These are phyloP conservation scores for Staphylotrichum longicolle DNA, from an alignment of 495 filamentous ascomycete genomes.

Conservation along the genomic window DNA sequence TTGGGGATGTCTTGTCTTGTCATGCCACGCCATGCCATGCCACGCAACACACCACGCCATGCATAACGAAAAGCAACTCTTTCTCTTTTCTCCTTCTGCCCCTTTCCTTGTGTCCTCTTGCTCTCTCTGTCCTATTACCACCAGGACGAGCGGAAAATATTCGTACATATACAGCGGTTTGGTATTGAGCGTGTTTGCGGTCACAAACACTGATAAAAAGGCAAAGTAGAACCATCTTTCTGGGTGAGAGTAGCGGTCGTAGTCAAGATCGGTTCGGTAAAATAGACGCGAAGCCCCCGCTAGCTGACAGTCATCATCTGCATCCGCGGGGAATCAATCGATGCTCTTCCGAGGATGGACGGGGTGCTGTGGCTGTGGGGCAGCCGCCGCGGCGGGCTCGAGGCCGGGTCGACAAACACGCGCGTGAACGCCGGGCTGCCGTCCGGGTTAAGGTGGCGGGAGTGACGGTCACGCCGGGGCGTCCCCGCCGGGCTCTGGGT, in stretches of 20 bases:
- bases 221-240: no score
- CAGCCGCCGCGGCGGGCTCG: slow-evolving; percentile 45
- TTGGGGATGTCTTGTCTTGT: not conserved
- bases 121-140: not conserved
- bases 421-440: slow-evolving; percentile 61
- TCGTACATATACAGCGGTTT: slow-evolving; percentile 17
- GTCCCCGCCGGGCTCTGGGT: slow-evolving; percentile 58
- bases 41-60: no score
- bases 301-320: slow-evolving; percentile 68
- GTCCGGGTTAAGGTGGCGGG: slow-evolving; percentile 37
- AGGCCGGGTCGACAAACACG: slow-evolving; percentile 58
- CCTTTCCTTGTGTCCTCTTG: not conserved
- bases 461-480: slow-evolving; percentile 37
- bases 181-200: no score
- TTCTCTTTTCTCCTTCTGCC: not conserved
- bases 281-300: no score
- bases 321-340: slow-evolving; percentile 56
- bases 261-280: no score
- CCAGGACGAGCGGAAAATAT: slow-evolving; percentile 7
- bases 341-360: slow-evolving; percentile 47
- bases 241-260: no score
- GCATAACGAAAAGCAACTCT: not conserved
- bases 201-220: no score
- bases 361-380: slow-evolving; percentile 53
- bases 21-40: slow-evolving; percentile 5